Conservation (phyloP, 2,329 filamentous ascomycete species). For the Apiospora rasikravindrae region DNA sequence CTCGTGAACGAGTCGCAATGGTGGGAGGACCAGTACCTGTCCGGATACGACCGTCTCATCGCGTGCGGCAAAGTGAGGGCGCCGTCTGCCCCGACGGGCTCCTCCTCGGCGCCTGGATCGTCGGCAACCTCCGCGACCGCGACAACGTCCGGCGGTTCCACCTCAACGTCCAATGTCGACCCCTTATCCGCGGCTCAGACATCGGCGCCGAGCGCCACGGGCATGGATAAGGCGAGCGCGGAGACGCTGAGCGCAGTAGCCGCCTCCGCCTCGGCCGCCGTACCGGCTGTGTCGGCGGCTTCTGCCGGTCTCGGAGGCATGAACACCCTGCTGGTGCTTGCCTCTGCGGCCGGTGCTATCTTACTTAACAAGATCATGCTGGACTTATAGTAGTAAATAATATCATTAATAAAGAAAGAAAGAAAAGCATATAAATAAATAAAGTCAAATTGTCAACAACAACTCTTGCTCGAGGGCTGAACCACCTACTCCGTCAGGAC, state of each 20-base stretch:
- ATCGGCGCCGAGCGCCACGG: slow-evolving; percentile 8
- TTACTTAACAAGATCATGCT: slow-evolving; percentile 4
- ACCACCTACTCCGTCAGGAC: background rate
- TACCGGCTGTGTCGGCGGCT: background rate
- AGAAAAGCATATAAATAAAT: background rate
- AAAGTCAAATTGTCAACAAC: background rate
- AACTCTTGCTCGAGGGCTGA: background rate
- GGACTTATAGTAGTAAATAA: slow-evolving; percentile 1
- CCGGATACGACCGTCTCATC: slow-evolving; percentile 15
- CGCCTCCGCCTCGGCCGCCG: background rate
- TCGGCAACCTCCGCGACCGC: background rate
- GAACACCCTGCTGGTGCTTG: background rate
- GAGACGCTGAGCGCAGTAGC: slow-evolving; percentile 17
- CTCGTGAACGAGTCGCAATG: slow-evolving; percentile 2
- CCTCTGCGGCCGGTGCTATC: slow-evolving; percentile 3
- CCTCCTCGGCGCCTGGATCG: background rate
- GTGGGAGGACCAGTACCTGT: slow-evolving; percentile 7
- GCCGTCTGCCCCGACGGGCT: background rate
- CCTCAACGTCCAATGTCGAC: background rate
- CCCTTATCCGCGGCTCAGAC: slow-evolving; percentile 9
- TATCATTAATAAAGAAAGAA: slow-evolving; percentile 1
- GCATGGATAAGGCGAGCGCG: slow-evolving; percentile 8
- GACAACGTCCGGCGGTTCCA: background rate
- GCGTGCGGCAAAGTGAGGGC: background rate
- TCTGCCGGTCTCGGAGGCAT: background rate